These are phyloP conservation scores for Chlorella ohadii DNA, from an alignment of 139 green algal genomes.

Conservation along the genomic window DNA sequence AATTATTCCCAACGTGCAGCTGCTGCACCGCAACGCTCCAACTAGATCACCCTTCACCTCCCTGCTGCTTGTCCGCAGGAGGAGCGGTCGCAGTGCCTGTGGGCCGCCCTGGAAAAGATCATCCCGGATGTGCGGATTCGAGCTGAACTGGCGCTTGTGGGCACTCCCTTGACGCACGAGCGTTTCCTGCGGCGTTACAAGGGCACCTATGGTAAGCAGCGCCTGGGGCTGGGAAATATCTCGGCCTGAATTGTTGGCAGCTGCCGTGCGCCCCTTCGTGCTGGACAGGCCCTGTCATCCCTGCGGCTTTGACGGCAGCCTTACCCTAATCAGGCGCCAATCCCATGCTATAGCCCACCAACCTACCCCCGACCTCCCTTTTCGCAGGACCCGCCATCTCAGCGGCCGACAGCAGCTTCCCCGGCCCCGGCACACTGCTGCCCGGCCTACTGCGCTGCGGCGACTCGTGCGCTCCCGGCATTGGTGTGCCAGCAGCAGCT, in stretches of 20 bases:
- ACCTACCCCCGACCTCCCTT: too few relatives aligned
- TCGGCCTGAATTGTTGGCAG: too few relatives aligned
- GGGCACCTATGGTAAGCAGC: constrained; percentile 89
- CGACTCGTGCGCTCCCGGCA: constrained; percentile 56
- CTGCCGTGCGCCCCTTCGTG: too few relatives aligned
- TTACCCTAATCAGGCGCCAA: too few relatives aligned
- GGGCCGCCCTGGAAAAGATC: constrained; percentile 84
- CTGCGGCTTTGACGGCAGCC: too few relatives aligned
- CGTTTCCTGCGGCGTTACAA: constrained; percentile 85
- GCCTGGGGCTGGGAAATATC: too few relatives aligned
- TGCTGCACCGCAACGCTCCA: too few relatives aligned
- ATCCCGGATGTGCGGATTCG: constrained; percentile 87
- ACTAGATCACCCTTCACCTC: too few relatives aligned
- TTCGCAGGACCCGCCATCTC: constrained; percentile 24
- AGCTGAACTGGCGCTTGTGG: constrained; percentile 77
- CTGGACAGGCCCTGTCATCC: too few relatives aligned
- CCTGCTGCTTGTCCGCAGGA: constrained; percentile 59
- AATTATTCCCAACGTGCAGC: too few relatives aligned
- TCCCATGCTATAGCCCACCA: too few relatives aligned
- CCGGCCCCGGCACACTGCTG: constrained; percentile 10
- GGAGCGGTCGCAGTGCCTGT: constrained; percentile 89
- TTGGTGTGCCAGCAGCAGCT: constrained; percentile 93
- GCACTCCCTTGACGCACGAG: constrained; percentile 93
- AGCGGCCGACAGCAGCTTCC: constrained; percentile 12
- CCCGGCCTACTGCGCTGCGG: constrained; percentile 59